Base-by-base conservation (phyloP, 2,329 filamentous ascomycete species). In the Trichoderma koningii region DNA sequence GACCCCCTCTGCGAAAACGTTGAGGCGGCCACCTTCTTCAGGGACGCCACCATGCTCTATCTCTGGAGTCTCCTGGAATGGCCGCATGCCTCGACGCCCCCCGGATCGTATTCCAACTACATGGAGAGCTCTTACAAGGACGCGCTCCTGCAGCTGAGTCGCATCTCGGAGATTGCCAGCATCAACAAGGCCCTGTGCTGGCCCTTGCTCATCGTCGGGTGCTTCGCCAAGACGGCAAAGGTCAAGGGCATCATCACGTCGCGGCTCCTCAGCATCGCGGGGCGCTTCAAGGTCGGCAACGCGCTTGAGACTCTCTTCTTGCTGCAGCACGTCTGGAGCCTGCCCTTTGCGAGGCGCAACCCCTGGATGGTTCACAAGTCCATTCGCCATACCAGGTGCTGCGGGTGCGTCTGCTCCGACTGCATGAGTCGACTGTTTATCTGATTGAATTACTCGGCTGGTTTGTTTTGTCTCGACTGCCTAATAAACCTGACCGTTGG, bases 351-450 rank as follows among this genome's bases (percentile, higher is more conserved):
- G 0, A 65, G 73, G 5, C 70, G 73, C 0, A 75, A 76, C 4
- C 80, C 80, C 1, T 82, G 80, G 80, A 76, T 73, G 52, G 72
- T 82, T 26, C 80, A 76, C 55, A 74, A 73, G 12, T 75, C 77
- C n/a, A 82, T 82, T 79, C 78, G 44, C 77, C 14, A 80, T 64
- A 80, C 82, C 38, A 81, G 78, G 79, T 42, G 53, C 42, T 45
- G 51, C 28, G 14, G 50, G 14, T 12, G 1, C 19, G 17, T 5
- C 19, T 26, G n/a, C 5, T 2, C 26, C 10, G 30, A 30, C 26
- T 5, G 9, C n/a, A 14, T 30, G 15, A 5, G 14, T 14, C 19
- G 28, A 34, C 6, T 12, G n/a, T 30, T 21, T 26, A 19, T n/a
- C n/a, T 17, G 30, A 19, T 12, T 3, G n/a, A 9, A 7, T 26